Evolutionary conservation across 2,329 filamentous ascomycete genomes (phyloP), one percentile per base, ranked within the genome.

Genomic region (Alternaria atra): DNA sequence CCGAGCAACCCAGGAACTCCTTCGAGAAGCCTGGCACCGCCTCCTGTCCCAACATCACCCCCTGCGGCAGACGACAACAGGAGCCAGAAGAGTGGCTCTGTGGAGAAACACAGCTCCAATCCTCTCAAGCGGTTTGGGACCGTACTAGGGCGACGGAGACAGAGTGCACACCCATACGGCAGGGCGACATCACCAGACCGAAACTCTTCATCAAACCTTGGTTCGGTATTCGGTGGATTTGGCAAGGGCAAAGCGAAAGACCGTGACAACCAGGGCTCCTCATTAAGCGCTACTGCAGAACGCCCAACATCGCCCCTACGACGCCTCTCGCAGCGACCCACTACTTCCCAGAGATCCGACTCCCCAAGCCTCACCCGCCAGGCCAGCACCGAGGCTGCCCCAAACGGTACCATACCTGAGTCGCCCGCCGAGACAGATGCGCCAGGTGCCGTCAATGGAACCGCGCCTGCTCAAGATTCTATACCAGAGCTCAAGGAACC

Each of bases 161-260:
- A 79, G 59, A 80, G 77, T 50, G 69, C 68, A n/a, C 76, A 80
- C 57, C 79, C 79, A 15, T 80, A 80, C 66, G 81, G 64, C 48
- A 70, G 67, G 56, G 65, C 72, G 40, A 57, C 69, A 6, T 84
- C 83, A 8, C 83, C 83, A 5, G 83, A 85, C 55, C 76, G 78
- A 83, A 91, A 77, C 84, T 79, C 77, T 8, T 76, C 78, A 8
- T 84, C 63, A 81, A 89, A 78, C 58, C 42, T 90, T 86, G 73
- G 86, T 82, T 59, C 85, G 80, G 74, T 82, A 84, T 68, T 89
- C 84, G 81, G 83, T 20, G 83, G 85, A 2, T 90, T 93, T 71
- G 86, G 87, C 37, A 85, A 90, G 47, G 82, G 87, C 29, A 87
- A 86, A 66, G 89, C 86, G 67, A 90, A 89, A 73, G 89, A 91